These are phyloP conservation scores for Amaranthus hypochondriacus DNA, from an alignment of 148 eudicot species.

Conservation along the genomic window DNA sequence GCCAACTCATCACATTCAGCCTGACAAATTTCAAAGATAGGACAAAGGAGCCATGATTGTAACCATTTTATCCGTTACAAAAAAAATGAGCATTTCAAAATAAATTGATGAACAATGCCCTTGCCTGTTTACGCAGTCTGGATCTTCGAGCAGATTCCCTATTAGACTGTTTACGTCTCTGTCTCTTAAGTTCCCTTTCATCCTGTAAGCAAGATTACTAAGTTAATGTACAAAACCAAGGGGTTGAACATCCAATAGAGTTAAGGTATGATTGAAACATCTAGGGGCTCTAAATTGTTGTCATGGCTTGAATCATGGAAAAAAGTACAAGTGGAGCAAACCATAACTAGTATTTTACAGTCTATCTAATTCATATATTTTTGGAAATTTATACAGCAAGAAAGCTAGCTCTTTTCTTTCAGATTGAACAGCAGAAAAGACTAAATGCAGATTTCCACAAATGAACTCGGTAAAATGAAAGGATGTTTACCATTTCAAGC, in stretches of 20 bases:
- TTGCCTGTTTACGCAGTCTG: conserved; percentile 93
- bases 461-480: too few relatives aligned
- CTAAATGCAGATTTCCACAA: too few relatives aligned
- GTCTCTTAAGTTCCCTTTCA: conserved; percentile 93
- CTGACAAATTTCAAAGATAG: conserved; percentile 30
- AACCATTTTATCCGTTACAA: neutral
- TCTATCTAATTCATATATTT: neutral
- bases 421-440: too few relatives aligned
- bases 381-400: neutral
- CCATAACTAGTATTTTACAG: neutral
- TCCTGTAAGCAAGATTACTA: conserved; percentile 47
- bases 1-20: conserved; percentile 95
- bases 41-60: neutral
- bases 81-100: neutral
- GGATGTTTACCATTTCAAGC: too few relatives aligned
- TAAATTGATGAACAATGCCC: conserved; percentile 5
- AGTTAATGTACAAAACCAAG: neutral
- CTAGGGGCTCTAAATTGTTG: too few relatives aligned
- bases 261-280: neutral
- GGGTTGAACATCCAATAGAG: neutral
- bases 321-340: too few relatives aligned
- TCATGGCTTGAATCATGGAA: too few relatives aligned
- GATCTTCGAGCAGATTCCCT: conserved; percentile 98
- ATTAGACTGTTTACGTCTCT: conserved; percentile 95
- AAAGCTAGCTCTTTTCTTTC: too few relatives aligned